Evolutionary conservation across 306 rosid genomes (phyloP).

Genomic region (Leucaena leucocephala): DNA sequence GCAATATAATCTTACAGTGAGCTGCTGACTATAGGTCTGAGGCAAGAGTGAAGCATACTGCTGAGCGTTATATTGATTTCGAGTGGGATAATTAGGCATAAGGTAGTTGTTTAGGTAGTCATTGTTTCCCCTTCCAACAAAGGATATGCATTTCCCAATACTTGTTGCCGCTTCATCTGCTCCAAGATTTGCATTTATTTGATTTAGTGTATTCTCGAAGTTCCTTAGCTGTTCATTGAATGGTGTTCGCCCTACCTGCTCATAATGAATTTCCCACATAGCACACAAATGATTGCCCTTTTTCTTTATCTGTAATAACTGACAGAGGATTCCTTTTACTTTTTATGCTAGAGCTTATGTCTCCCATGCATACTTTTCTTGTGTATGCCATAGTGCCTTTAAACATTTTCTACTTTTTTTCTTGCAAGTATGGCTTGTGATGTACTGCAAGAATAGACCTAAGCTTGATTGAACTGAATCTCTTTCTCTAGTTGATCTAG

Average conservation of each 20-base stretch:
- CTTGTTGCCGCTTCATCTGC: slow-evolving; percentile 52
- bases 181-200: slow-evolving; percentile 58
- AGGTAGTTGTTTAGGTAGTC: slow-evolving; percentile 93
- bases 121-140: slow-evolving; percentile 94
- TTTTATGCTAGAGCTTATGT: no score
- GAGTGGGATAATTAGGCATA: slow-evolving; percentile 86
- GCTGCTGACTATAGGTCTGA: slow-evolving; percentile 64
- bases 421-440: no score
- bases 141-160: slow-evolving; percentile 64
- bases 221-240: slow-evolving; percentile 71
- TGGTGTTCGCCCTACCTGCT: slow-evolving; percentile 84
- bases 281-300: no score
- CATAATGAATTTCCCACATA: background rate
- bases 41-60: slow-evolving; percentile 76
- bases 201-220: slow-evolving; percentile 76
- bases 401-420: no score
- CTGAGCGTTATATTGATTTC: slow-evolving; percentile 63
- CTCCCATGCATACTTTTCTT: no score
- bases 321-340: no score
- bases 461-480: no score
- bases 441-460: no score
- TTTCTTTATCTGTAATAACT: no score
- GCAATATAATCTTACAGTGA: slow-evolving; percentile 53
- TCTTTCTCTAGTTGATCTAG: no score
- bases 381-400: no score